A percentile compares a stretch with the other conserved stretches of the same genome.
Conservation (phyloP, 352 stramenopile genomes). For the Aphanomyces cochlioides region DNA sequence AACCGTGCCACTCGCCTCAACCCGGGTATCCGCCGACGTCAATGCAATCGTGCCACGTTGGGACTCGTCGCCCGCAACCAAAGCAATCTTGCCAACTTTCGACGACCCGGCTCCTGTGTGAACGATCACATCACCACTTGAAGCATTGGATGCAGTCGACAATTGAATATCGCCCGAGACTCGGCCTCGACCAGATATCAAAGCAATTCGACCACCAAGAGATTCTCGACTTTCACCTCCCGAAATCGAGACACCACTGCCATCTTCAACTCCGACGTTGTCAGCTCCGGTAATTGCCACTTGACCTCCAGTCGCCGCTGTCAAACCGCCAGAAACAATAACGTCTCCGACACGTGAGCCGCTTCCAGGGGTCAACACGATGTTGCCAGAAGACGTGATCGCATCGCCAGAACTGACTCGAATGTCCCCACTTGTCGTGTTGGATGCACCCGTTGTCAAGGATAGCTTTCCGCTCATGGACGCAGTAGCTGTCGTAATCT, state of each 20-base stretch:
- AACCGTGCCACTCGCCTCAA: not conserved
- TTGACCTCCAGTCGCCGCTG: not conserved
- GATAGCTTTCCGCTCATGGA: not conserved
- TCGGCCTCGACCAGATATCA: not conserved
- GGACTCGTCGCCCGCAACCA: not conserved
- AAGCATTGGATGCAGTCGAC: slow-evolving; percentile 1
- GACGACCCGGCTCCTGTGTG: not conserved
- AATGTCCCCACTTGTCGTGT: slow-evolving; percentile 15
- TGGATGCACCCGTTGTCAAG: not conserved
- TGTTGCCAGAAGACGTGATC: slow-evolving; percentile 29
- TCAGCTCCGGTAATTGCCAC: not conserved
- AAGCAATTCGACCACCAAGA: not conserved
- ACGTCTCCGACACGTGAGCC: slow-evolving; percentile 25
- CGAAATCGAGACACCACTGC: not conserved
- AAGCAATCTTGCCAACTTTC: slow-evolving; percentile 2
- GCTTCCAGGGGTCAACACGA: slow-evolving; percentile 32
- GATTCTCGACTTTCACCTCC: slow-evolving; percentile 5
- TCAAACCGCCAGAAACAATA: slow-evolving; percentile 12
- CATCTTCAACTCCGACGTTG: not conserved
- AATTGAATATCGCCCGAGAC: slow-evolving; percentile 3
- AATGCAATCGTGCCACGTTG: not conserved
- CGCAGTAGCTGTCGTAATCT: slow-evolving; percentile 2
- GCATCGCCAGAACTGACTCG: not conserved
- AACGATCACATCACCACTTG: slow-evolving; percentile 7
- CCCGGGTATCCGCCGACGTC: not conserved